Base-by-base conservation (phyloP, 305 asterid genomes). In the Fraxinus dipetala region DNA sequence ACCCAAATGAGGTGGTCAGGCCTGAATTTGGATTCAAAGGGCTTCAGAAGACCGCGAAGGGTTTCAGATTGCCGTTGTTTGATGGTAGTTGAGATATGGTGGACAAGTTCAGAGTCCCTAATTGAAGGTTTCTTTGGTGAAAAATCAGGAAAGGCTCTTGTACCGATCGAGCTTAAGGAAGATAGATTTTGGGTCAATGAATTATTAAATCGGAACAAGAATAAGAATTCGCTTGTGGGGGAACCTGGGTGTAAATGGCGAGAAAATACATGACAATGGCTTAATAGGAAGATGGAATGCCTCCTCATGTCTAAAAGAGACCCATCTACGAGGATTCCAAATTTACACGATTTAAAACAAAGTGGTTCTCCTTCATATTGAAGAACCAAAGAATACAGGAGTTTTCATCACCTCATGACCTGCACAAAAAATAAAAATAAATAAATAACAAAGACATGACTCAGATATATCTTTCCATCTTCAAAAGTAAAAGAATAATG, bases 1-100 rank as follows among this genome's bases (percentile, higher is more conserved):
- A 91, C 93, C 99, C 98, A 94, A 84, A 95, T 87, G 77, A 96
- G 91, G 87, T 92, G 93, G 85, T 94, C 96, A 63, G 93, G 83
- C 87, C 88, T 90, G 87, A 96, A 93, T 63, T 86, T 90, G 82
- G 95, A 85, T 82, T 93, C 99, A 70, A 89, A 93, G 1, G 98
- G 91, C 88, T 86, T 89, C 83, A 96, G 63, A 76, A 89, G 82
- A 69, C 79, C 87, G 34, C 87, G 88, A 75, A 92, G 81, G 78
- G 94, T 88, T 89, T 92, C 99, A 76, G 59, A 82, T 40, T 82
- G 85, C 31, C 96, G 92, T 80, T 93, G 98, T 93, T 90, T 94
- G 86, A 94, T 88, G 81, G 92, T 78, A 76, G 86, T 91, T 40
- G 98, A 89, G 85, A 94, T 80, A 73, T 82, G 94, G 70, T 90